Conservation (phyloP, 2,329 filamentous ascomycete species). For the Phaeophleospora eucalypticola region DNA sequence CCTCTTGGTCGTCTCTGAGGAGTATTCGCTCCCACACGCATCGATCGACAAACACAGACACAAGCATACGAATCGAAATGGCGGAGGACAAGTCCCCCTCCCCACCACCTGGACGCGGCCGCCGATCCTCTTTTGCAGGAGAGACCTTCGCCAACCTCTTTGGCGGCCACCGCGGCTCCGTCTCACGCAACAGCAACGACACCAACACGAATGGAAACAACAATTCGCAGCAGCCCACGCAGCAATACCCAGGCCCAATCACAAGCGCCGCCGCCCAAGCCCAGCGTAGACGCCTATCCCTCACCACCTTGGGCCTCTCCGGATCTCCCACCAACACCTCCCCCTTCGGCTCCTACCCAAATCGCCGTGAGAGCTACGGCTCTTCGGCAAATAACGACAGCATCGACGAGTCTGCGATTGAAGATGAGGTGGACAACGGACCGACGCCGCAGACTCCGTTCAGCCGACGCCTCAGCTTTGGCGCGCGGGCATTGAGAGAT, state of each 20-base stretch:
- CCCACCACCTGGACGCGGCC: slow-evolving; percentile 27
- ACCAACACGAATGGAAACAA: slow-evolving; percentile 20
- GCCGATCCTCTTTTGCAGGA: slow-evolving; percentile 47
- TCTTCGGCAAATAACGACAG: slow-evolving; percentile 38
- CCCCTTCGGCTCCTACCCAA: slow-evolving; percentile 41
- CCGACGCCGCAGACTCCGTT: slow-evolving; percentile 61
- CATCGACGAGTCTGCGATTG: slow-evolving; percentile 49
- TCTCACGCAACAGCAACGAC: slow-evolving; percentile 30
- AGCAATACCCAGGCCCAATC: slow-evolving; percentile 43
- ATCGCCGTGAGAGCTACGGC: slow-evolving; percentile 41
- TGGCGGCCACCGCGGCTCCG: slow-evolving; percentile 30
- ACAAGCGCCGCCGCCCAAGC: slow-evolving; percentile 47
- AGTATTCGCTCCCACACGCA: background rate
- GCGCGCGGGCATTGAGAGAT: slow-evolving; percentile 71
- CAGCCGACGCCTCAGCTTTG: slow-evolving; percentile 82
- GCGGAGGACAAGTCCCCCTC: slow-evolving; percentile 17
- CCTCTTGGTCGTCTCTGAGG: too few species aligned
- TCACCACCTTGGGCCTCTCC: slow-evolving; percentile 48
- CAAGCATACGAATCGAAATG: slow-evolving; percentile 9
- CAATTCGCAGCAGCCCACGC: slow-evolving; percentile 21
- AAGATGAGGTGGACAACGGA: slow-evolving; percentile 45
- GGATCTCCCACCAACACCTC: slow-evolving; percentile 42
- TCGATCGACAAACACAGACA: background rate
- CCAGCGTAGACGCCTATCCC: slow-evolving; percentile 46
- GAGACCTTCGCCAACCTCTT: slow-evolving; percentile 49